Base-by-base conservation (phyloP, 202 grass and related monocot species). In the Musa balbisiana region DNA sequence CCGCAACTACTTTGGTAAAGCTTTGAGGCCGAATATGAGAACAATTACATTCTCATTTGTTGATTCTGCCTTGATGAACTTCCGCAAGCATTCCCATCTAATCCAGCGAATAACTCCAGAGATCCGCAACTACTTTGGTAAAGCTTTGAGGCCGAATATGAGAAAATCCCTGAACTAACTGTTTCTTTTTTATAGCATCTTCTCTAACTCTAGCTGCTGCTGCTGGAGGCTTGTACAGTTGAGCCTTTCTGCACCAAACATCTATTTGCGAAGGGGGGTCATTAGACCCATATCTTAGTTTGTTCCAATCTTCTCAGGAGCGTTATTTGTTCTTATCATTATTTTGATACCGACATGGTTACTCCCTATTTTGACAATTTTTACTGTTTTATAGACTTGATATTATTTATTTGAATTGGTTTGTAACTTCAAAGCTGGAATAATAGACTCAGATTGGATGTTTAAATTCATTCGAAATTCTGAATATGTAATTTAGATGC, bases 101-200 rank as follows among this genome's bases (percentile, higher is more conserved):
- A 92, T 94, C 81, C 88, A 95, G 72, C 83, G 87, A 4, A 82
- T 99, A 75, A 89, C 90, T 22, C 95, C 95, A 1, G 95, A 92
- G 83, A 90, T 99, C 50, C 91, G 89, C 21, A 88, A 56, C 80
- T 95, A 90, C 74, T 86, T 99, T 8, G 81, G 71, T 67, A 99
- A 92, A 73, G 95, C 80, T 16, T 84, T 99, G 77, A 83, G 69
- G 83, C 82, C 91, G 73, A 88, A 87, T 65, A 72, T 87, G 69
- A 81, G 81, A 64, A 81, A 51, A 25, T 3, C 26, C 24, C 72
- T 72, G 10, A 52, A 72, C 54, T 92, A 67, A 89, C 8, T 76
- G 73, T 52, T 78, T 80, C 62, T 87, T 76, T 11, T 80, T 87
- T 85, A 92, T 76, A 80, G 67, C 23, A 9, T 74, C 53, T 49